Percentiles rank a stretch among this genome's conserved stretches.
Conservation (phyloP, 2,329 filamentous ascomycete species). For the Ophiostoma perfectum region DNA sequence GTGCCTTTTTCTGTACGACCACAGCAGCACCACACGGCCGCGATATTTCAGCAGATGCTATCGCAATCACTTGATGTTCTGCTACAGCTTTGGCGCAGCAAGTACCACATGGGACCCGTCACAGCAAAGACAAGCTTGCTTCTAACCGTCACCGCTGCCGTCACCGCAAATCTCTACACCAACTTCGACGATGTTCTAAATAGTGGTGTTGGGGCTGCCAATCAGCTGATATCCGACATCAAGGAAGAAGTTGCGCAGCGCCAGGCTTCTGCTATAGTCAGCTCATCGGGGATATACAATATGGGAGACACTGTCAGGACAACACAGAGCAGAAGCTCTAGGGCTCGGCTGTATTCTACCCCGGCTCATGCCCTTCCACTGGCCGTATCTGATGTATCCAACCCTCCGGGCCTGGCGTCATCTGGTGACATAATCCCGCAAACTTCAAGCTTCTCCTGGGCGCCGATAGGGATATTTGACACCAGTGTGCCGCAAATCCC, state of each 20-base stretch:
- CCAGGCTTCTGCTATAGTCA: background rate
- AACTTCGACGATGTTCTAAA: constrained; percentile 6
- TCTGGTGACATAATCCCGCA: background rate
- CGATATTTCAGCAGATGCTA: constrained; percentile 17
- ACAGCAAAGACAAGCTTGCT: constrained; percentile 20
- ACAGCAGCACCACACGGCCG: constrained; percentile 14
- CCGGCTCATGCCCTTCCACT: background rate
- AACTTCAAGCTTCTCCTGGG: background rate
- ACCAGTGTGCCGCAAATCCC: background rate
- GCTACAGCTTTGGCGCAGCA: constrained; percentile 13
- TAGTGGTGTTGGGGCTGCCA: constrained; percentile 16
- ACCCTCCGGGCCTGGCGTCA: background rate
- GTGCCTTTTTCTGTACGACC: constrained; percentile 15
- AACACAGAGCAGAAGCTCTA: background rate
- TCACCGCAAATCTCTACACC: constrained; percentile 14
- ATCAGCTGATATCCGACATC: constrained; percentile 14
- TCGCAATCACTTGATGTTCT: constrained; percentile 5
- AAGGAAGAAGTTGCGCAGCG: constrained; percentile 12
- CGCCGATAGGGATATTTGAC: background rate
- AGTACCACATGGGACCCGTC: constrained; percentile 20
- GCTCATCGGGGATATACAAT: background rate
- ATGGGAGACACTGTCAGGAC: background rate
- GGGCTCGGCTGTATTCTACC: background rate
- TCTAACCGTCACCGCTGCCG: constrained; percentile 17
- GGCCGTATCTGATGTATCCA: background rate